phyloP scores from a whole-genome alignment of 495 filamentous ascomycete genomes.

The Astrothelium macrocarpum region DNA sequence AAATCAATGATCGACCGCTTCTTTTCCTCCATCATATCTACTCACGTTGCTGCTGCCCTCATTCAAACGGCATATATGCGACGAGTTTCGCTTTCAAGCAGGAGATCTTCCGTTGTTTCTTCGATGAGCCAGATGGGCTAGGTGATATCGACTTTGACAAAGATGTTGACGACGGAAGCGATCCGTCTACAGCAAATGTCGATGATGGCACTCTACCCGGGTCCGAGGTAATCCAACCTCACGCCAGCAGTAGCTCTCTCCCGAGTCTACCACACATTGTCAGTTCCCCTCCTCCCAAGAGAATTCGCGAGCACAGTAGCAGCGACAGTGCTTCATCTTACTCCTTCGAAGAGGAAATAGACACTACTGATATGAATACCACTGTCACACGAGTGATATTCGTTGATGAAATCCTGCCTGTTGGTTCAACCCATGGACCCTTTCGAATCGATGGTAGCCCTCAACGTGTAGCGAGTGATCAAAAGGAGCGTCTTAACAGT shows the following conservation, averaged over 20 bases:
- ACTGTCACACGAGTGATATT: no score
- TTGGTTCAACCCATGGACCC: no score
- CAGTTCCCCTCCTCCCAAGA: no score
- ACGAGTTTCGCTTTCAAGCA: background rate
- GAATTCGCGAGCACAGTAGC: no score
- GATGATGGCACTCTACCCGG: background rate
- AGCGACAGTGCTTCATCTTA: no score
- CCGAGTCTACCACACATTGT: no score
- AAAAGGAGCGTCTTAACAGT: background rate
- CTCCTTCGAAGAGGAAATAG: no score
- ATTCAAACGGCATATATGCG: background rate
- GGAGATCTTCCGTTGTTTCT: background rate
- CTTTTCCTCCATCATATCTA: background rate
- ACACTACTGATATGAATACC: no score
- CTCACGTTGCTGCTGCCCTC: background rate
- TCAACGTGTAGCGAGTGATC: background rate
- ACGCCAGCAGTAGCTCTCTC: no score
- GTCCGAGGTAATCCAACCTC: no score
- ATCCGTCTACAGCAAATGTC: background rate
- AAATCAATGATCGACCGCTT: background rate
- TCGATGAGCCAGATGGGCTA: background rate
- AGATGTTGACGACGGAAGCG: background rate
- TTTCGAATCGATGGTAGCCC: background rate
- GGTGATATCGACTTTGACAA: background rate
- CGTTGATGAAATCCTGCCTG: no score